Evolutionary conservation across 83 land plant genomes (phyloP), one percentile per base, ranked within the genome.

Genomic region (Diphasiastrum complanatum): DNA sequence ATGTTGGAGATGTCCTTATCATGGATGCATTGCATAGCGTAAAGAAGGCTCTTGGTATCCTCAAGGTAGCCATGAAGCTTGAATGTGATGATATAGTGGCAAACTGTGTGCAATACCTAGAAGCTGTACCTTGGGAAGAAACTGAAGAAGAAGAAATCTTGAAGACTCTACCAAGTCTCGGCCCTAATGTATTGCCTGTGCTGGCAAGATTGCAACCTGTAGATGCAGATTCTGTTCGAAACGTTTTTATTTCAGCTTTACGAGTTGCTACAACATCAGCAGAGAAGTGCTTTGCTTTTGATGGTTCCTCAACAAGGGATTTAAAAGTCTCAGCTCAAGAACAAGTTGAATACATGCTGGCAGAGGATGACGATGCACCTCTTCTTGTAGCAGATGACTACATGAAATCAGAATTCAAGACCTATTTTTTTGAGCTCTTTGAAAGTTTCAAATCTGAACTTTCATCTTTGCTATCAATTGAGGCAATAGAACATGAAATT

Each of bases 281-380:
- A 12, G 37, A 46, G 2, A 46, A 51, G 5, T 45, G 38, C 2
- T 40, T 11, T 2, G 37, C 47, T 3, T 48, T 43, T 23, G 47
- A 46, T 10, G 65, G 38, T 5, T 29, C 61, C 2, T 59, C 37
- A 51, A 77, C 70, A 27, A 16, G 16, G 12, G 85, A 83, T 31
- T 58, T 81, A 20, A 89, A 79, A 61, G 36, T 67, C 4, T 75
- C 85, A 0, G 85, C 79, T 4, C 96, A 89, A 54, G 96, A 89
- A 64, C 96, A 89, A 66, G 71, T 89, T 35, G 96, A 89, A 58
- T 89, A 89, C 49, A 82, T 89, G 87, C 83, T 89, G 2, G 78
- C 79, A 31, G 96, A 89, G 51, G 91, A 89, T 65, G 96, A 89
- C 67, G 96, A 89, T 69, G 79, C 85, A 33, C 96, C 96, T 27